A percentile compares a stretch with the other conserved stretches of the same genome.
Conservation (phyloP, 2,329 filamentous ascomycete species). For the Microdochium trichocladiopsis region DNA sequence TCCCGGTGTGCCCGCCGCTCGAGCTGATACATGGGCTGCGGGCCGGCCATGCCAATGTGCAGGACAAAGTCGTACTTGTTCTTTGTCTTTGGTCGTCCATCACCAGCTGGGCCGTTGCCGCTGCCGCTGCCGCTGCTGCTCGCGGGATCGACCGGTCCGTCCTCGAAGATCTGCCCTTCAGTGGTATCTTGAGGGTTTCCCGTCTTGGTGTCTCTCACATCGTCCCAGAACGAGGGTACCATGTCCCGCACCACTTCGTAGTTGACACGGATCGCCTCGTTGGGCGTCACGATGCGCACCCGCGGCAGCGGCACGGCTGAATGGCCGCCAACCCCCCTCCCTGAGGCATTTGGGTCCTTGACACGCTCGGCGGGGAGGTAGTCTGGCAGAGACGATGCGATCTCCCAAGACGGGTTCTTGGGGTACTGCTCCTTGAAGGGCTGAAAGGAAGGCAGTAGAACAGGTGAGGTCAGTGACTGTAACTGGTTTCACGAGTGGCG, state of each 20-base stretch:
- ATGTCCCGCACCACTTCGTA: conserved; percentile 60
- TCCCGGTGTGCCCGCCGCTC: conserved; percentile 66
- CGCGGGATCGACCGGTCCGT: conserved; percentile 1
- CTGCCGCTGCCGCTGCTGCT: conserved; percentile 7
- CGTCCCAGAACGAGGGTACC: conserved; percentile 56
- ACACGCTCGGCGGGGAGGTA: conserved; percentile 47
- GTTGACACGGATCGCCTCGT: conserved; percentile 60
- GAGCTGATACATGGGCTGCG: conserved; percentile 57
- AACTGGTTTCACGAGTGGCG: no score
- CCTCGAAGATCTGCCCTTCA: no score
- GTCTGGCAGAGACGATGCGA: conserved; percentile 60
- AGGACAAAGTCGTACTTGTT: conserved; percentile 54
- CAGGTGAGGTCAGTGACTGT: no score
- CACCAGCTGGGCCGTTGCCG: no score
- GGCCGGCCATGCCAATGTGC: conserved; percentile 74
- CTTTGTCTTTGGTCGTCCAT: conserved; percentile 15
- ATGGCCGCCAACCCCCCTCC: background rate
- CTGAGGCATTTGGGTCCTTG: conserved; percentile 28
- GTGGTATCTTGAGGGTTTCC: no score
- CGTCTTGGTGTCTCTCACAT: conserved; percentile 14
- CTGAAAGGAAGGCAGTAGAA: conserved; percentile 33
- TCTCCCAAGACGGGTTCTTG: conserved; percentile 76
- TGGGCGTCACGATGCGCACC: conserved; percentile 59
- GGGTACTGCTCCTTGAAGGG: conserved; percentile 68
- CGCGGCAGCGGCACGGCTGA: conserved; percentile 27